These are phyloP conservation scores for Thermothelomyces thermophilus DNA, from an alignment of 2,329 filamentous ascomycete genomes.

Conservation along the genomic window DNA sequence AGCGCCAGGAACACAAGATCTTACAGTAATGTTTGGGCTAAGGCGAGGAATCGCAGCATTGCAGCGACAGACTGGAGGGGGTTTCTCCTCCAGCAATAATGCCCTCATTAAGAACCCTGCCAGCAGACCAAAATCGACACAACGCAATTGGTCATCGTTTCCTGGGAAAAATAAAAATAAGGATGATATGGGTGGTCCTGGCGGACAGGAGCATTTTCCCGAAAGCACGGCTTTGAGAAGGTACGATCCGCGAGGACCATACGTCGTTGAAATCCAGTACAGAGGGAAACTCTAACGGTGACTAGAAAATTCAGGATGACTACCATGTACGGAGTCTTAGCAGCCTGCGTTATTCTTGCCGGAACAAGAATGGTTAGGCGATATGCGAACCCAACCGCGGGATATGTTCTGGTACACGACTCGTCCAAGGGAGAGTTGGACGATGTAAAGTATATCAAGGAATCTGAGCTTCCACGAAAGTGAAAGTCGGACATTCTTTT, in stretches of 20 bases:
- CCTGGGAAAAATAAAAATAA: neutral
- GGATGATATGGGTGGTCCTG: constrained; percentile 20
- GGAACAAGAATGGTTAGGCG: constrained; percentile 9
- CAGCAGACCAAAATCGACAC: too few relatives aligned
- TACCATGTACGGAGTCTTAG: constrained; percentile 14
- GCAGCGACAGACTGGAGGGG: neutral
- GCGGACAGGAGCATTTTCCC: constrained; percentile 18
- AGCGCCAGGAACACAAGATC: too few relatives aligned
- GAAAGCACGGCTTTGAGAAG: constrained; percentile 9
- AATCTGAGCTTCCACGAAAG: constrained; percentile 45
- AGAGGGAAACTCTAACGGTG: neutral
- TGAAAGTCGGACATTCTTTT: too few relatives aligned
- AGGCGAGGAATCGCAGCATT: neutral
- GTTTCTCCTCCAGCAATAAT: too few relatives aligned
- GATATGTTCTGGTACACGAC: constrained; percentile 20
- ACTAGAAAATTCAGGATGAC: constrained; percentile 14
- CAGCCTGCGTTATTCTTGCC: constrained; percentile 10
- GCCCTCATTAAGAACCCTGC: too few relatives aligned
- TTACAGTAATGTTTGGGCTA: too few relatives aligned
- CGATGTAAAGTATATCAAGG: constrained; percentile 19
- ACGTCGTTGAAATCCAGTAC: too few relatives aligned
- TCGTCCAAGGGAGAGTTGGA: constrained; percentile 20
- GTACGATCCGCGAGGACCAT: constrained; percentile 1
- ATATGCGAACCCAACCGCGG: constrained; percentile 2
- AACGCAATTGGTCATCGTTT: neutral